These are phyloP conservation scores for Salvia sclarea DNA, from an alignment of 305 asterid species.

Conservation along the genomic window DNA sequence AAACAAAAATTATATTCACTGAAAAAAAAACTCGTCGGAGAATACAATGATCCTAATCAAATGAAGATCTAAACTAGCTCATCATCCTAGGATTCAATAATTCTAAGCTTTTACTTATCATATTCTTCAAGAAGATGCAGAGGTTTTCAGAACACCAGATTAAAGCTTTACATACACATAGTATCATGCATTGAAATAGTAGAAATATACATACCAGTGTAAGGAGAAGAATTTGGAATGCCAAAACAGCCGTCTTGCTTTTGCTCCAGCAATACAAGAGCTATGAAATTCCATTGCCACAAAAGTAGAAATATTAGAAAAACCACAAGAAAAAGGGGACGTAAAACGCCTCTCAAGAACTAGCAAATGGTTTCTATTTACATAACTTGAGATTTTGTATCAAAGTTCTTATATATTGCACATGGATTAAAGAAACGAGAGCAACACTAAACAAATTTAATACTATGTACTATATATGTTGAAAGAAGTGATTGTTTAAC, in stretches of 20 bases:
- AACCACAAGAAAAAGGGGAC: background rate
- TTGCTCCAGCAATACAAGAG: conserved; percentile 10
- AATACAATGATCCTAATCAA: conserved; percentile 17
- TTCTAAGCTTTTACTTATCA: background rate
- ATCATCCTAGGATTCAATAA: too few relatives aligned
- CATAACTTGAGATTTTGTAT: background rate
- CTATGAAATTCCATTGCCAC: conserved; percentile 37
- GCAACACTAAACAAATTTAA: background rate
- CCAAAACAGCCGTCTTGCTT: conserved; percentile 18
- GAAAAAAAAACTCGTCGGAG: background rate
- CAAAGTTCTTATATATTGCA: background rate
- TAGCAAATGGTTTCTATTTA: background rate
- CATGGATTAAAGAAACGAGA: conserved; percentile 8
- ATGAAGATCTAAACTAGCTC: background rate
- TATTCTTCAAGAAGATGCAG: too few relatives aligned
- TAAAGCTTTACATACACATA: too few relatives aligned
- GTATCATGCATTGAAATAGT: background rate
- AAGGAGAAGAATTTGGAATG: conserved; percentile 8
- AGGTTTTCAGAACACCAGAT: too few relatives aligned
- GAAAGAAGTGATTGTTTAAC: conserved; percentile 6
- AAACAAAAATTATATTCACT: background rate
- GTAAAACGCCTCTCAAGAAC: background rate
- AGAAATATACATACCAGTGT: conserved; percentile 21
- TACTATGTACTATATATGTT: too few relatives aligned
- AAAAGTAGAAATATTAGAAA: background rate